Evolutionary conservation across 2,329 filamentous ascomycete genomes (phyloP).

Genomic region (Metarhizium rileyi): DNA sequence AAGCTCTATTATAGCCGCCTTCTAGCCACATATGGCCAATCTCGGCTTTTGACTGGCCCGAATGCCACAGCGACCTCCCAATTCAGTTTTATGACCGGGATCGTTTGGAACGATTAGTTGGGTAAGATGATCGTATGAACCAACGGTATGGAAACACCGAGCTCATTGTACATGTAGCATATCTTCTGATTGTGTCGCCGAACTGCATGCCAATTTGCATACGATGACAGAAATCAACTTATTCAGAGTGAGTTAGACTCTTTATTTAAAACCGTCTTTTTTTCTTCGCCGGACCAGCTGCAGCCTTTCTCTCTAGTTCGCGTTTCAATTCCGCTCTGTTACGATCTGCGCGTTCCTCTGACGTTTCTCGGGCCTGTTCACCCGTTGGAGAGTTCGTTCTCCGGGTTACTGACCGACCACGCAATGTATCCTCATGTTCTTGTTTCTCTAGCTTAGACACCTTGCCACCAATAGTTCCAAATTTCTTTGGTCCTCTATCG

Average conservation of each 20-base stretch:
- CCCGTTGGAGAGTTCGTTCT: constrained; percentile 15
- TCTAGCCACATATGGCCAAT: not conserved
- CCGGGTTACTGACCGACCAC: constrained; percentile 13
- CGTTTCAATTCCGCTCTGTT: constrained; percentile 41
- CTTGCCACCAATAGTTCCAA: constrained; percentile 26
- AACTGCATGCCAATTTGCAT: no score
- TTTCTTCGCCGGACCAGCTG: constrained; percentile 42
- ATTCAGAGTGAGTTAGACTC: no score
- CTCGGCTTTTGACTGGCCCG: not conserved
- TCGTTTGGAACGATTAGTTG: not conserved
- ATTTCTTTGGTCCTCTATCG: constrained; percentile 12
- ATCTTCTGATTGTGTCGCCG: no score
- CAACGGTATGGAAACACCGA: no score
- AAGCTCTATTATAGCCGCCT: not conserved
- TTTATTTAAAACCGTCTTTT: constrained; percentile 37
- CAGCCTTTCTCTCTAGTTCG: constrained; percentile 39
- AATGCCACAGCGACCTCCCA: not conserved
- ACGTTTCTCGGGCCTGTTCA: constrained; percentile 29
- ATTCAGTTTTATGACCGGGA: not conserved
- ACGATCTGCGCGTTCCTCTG: constrained; percentile 36
- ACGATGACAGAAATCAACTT: no score
- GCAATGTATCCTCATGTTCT: constrained; percentile 11
- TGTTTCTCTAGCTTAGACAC: not conserved
- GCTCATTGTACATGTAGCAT: no score
- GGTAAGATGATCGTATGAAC: no score